Evolutionary conservation across 106 monocot genomes (phyloP), one percentile per base, ranked within the genome.

Genomic region (Apostasia shenzhenica): DNA sequence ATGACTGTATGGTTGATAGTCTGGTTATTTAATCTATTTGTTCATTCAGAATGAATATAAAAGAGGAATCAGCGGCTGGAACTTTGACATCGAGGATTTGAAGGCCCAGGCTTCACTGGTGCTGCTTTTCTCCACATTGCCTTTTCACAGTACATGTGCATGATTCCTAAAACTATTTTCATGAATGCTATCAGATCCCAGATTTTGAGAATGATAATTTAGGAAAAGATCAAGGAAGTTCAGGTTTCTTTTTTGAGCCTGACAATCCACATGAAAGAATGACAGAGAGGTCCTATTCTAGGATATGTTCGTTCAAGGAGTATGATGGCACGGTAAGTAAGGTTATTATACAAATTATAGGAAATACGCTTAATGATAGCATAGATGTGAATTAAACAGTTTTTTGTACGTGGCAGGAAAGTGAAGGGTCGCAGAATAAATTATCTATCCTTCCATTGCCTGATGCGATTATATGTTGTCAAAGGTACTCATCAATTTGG

Each of bases 11-110:
- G 10, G 38, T 39, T 39, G 14, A n/a, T 67, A 48, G 4, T 40
- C 9, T 14, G 2, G n/a, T 51, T 67, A 38, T 1, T 67, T 58
- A 44, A 1, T 53, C 14, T 41, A 26, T 11, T 69, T 5, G 53
- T 1, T 26, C 26, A 26, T 26, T 26, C 62, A 86, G 86, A 79
- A 82, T 70, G 86, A 86, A 73, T 86, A 86, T 14, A 82, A 82
- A 66, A 79, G 82, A 76, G 86, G 86, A 68, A 86, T 86, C 43
- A 86, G 86, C 50, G 26, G 70, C 55, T 86, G 86, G 86, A 79
- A 82, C 56, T 86, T 86, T 63, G 86, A 86, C 42, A 75, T 81
- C 47, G 78, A 86, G 8, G 81, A 86, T 54, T 61, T 86, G 69
- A 86, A 73, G 68, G 59, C 68, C 71, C 79, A 86, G 50, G 86